A percentile compares a stretch with the other conserved stretches of the same genome.
phyloP scores from a whole-genome alignment of 1,139 yeast species.

The Diutina neorugosa region DNA sequence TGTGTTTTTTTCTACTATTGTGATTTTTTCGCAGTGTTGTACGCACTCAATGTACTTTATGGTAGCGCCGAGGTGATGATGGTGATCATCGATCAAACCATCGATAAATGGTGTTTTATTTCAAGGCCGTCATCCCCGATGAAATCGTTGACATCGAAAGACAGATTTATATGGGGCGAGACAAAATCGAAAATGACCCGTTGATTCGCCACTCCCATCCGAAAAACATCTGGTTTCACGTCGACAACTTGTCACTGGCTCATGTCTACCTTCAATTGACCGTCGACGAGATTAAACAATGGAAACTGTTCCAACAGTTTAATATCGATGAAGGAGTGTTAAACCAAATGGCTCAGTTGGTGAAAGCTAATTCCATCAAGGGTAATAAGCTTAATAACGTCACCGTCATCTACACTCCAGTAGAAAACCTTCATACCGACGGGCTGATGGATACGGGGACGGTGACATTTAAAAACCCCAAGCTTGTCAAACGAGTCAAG shows the following conservation, averaged over 20 bases:
- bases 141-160: background rate
- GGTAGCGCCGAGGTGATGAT: background rate
- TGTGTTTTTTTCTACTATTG: background rate
- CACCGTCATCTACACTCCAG: conserved; percentile 66
- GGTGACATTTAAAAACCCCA: conserved; percentile 54
- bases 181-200: conserved; percentile 66
- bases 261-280: conserved; percentile 61
- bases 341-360: conserved; percentile 58
- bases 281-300: conserved; percentile 26
- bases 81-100: background rate
- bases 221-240: conserved; percentile 75
- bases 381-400: conserved; percentile 65
- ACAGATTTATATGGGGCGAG: conserved; percentile 57
- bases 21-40: background rate
- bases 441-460: conserved; percentile 80
- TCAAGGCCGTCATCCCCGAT: background rate
- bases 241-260: conserved; percentile 69
- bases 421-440: conserved; percentile 57
- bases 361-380: conserved; percentile 71
- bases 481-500: conserved; percentile 39
- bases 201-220: conserved; percentile 60
- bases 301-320: conserved; percentile 18
- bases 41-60: background rate
- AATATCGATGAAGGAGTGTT: conserved; percentile 41
- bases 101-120: background rate